Base-by-base conservation (phyloP, 306 rosid genomes). In the Hippophae gyantsensis region DNA sequence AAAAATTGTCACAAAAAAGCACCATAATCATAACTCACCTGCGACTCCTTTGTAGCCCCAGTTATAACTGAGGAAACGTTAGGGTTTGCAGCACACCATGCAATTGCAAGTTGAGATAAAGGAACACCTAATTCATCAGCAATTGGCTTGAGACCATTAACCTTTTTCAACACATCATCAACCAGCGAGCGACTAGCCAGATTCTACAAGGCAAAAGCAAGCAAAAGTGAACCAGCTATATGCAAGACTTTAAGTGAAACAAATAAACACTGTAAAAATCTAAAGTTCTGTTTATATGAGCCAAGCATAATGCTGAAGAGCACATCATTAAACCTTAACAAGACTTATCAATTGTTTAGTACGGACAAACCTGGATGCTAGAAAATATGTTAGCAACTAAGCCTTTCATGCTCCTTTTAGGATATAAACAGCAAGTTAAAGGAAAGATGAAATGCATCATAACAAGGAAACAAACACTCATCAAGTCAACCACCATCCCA, bases 71-170 rank as follows among this genome's bases (percentile, higher is more conserved):
- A 85, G 3, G 99, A 83, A 66, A 92, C 99, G 64, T 88, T 88
- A 49, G 96, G 99, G 81, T 92, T 92, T 9, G 93, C 75, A 44
- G 99, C 96, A 60, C 99, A 92, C 99, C 99, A 92, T 0, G 96
- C 96, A 70, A 92, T 88, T 49, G 95, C 83, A 56, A 92, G 93
- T 70, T 92, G 99, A 13, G 99, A 57, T 54, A 92, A 67, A 2
- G 96, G 88, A 70, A 88, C 96, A 5, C 90, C 94, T 27, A 92
- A 72, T 69, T 92, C 99, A 69, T 87, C 99, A 5, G 99, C 99
- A 69, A 92, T 92, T 53, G 96, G 99, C 77, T 88, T 88, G 61
- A 92, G 73, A 58, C 85, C 86, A 60, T 88, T 82, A 46, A 92
- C 99, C 81, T 92, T 92, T 73, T 4, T 72, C 63, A 92, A 86